These are phyloP conservation scores for Claviceps paspali DNA, from an alignment of 2,329 filamentous ascomycete genomes.

Conservation along the genomic window DNA sequence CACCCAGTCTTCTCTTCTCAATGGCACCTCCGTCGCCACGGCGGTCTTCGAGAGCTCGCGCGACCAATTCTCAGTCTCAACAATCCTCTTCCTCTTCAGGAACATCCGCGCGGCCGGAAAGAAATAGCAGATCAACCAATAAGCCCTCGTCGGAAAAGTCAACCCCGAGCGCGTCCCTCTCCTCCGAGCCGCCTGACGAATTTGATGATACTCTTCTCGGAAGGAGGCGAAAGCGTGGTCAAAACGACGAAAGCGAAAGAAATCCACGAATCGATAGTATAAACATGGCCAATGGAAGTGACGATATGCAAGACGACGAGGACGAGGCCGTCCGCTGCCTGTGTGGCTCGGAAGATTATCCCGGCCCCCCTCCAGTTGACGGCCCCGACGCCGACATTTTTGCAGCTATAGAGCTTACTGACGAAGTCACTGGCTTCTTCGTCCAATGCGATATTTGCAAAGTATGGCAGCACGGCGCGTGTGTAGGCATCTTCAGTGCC, in stretches of 20 bases:
- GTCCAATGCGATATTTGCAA: conserved; percentile 97
- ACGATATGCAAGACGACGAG: conserved; percentile 59
- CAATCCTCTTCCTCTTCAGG: conserved; percentile 70
- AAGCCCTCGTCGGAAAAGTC: conserved; percentile 67
- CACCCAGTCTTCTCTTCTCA: conserved; percentile 27
- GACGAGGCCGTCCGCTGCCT: conserved; percentile 93
- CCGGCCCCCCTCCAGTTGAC: conserved; percentile 57
- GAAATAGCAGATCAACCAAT: conserved; percentile 54
- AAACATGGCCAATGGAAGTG: conserved; percentile 46
- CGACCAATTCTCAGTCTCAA: conserved; percentile 59
- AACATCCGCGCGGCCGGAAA: conserved; percentile 60
- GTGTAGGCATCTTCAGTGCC: conserved; percentile 92
- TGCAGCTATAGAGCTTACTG: conserved; percentile 48
- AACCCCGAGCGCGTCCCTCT: conserved; percentile 55
- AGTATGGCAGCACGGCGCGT: conserved; percentile 97
- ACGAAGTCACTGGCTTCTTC: conserved; percentile 87
- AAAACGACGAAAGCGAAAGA: conserved; percentile 43
- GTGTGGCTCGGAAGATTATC: conserved; percentile 89
- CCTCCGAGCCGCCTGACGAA: conserved; percentile 54
- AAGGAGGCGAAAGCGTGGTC: conserved; percentile 64
- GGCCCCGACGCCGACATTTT: conserved; percentile 42
- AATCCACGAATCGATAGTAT: conserved; percentile 24
- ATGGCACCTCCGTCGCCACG: conserved; percentile 57
- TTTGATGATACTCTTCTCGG: conserved; percentile 56
- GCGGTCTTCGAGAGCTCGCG: conserved; percentile 82